Conservation (phyloP, 2,329 filamentous ascomycete genomes). For the Cordyceps cateniannulata region DNA sequence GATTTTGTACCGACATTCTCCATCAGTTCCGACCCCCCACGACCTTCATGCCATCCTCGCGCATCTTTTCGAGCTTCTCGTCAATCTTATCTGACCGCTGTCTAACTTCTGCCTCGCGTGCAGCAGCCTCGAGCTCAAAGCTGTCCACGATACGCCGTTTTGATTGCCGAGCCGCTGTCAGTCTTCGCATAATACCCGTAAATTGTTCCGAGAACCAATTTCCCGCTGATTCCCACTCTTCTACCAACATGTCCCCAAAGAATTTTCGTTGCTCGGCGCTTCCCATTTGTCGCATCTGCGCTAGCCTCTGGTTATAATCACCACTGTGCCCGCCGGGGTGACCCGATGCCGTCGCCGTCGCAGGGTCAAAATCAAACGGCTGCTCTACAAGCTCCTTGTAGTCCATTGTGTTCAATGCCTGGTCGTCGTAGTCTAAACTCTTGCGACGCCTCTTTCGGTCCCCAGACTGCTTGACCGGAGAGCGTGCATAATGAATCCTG, state of each 20-base stretch:
- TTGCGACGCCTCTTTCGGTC: slow-evolving; percentile 36
- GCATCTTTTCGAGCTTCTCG: slow-evolving; percentile 47
- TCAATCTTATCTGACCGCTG: slow-evolving; percentile 48
- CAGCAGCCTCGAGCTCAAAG: slow-evolving; percentile 51
- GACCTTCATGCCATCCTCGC: slow-evolving; percentile 50
- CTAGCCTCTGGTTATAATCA: slow-evolving; percentile 29
- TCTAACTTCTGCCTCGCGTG: slow-evolving; percentile 48
- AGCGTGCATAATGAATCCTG: slow-evolving; percentile 16
- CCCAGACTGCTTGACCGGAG: slow-evolving; percentile 15
- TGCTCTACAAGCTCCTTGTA: slow-evolving; percentile 44
- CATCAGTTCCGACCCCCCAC: slow-evolving; percentile 35
- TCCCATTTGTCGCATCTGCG: slow-evolving; percentile 41
- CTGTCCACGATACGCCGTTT: slow-evolving; percentile 43
- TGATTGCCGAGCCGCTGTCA: slow-evolving; percentile 41
- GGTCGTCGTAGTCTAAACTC: slow-evolving; percentile 52
- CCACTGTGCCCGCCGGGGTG: slow-evolving; percentile 23
- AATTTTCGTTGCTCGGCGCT: slow-evolving; percentile 42
- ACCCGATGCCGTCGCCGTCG: slow-evolving; percentile 35
- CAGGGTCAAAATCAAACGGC: slow-evolving; percentile 51
- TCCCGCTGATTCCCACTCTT: slow-evolving; percentile 53
- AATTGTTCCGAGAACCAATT: slow-evolving; percentile 56
- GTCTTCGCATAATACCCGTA: slow-evolving; percentile 38
- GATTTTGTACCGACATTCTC: not conserved
- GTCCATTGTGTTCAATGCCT: slow-evolving; percentile 46
- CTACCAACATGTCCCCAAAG: slow-evolving; percentile 46